Base-by-base conservation (phyloP, 2,329 filamentous ascomycete genomes). In the Ceratocystis destructans region DNA sequence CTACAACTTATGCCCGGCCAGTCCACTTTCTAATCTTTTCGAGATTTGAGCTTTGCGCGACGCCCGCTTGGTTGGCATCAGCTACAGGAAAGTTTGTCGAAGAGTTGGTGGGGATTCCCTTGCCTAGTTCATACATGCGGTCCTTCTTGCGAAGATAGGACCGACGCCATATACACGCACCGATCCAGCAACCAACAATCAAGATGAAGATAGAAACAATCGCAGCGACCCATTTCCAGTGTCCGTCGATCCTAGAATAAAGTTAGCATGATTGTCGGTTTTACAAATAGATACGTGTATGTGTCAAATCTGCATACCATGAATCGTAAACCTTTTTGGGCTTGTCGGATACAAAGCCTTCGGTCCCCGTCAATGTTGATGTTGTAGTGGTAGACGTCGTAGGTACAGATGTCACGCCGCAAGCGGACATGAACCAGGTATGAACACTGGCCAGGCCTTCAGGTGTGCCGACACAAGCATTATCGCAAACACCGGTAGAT, bases 221-320 rank as follows among this genome's bases (percentile, higher is more conserved):
- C 81, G 94, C 90, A 69, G 93, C 80, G 59, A 95, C 83, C 89
- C 89, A 96, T 77, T 85, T 81, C 78, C 83, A 90, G 74, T 93
- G 89, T 33, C 78, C 80, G 6, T 81, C 79, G 62, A 89, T 76
- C 87, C 88, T 90, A 69, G 5, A 25, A 12, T 12, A 20, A 50
- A 17, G 12, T 20, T 31, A 33, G 45, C 15, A n/a, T 17, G n/a
- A 1, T n/a, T 8, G 10, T 0, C 10, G 10, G 5, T 41, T 41
- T 37, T 41, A 41, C 37, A 12, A 41, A 1, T 64, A 8, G 15
- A 1, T 50, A 8, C 22, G 22, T 55, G 28, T 37, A 15, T 6
- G 22, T 6, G 22, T 45, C 45, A 10, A 20, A n/a, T 7, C 17
- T n/a, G 37, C 66, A 28, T 64, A 65, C 61, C 68, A 67, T 55